These are phyloP conservation scores for Anthostomella pinea DNA, from an alignment of 2,329 filamentous ascomycete species.

Conservation along the genomic window DNA sequence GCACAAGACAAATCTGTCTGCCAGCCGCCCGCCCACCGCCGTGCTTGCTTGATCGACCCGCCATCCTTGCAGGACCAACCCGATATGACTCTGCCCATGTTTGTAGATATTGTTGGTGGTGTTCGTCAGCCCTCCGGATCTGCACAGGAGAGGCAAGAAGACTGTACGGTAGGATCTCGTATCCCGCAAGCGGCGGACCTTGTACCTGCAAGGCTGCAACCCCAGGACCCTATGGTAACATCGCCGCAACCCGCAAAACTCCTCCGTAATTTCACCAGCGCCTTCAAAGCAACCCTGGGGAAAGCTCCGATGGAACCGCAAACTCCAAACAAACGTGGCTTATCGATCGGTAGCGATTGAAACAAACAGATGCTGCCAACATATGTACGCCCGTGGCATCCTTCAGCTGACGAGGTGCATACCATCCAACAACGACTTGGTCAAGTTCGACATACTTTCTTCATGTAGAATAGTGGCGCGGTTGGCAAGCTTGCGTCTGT, in stretches of 20 bases:
- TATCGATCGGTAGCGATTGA: conserved; percentile 16
- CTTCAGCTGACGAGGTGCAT: no score
- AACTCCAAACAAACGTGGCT: conserved; percentile 11
- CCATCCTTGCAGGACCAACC: conserved; percentile 10
- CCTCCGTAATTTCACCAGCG: conserved; percentile 22
- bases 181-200: conserved; percentile 11
- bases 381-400: no score
- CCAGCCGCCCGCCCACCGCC: no score
- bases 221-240: conserved; percentile 18
- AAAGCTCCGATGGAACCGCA: conserved; percentile 12
- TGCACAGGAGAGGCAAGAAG: background rate
- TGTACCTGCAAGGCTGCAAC: no score
- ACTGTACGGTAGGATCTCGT: conserved; percentile 3
- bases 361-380: no score
- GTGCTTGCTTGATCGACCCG: conserved; percentile 19
- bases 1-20: no score
- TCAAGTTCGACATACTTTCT: no score
- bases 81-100: background rate
- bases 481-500: no score
- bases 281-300: conserved; percentile 19
- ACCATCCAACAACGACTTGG: no score
- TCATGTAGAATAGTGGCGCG: no score
- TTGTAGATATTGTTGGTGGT: no score
- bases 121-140: no score
- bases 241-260: conserved; percentile 23